Evolutionary conservation across 352 stramenopile species (phyloP).

Genomic region (Phytophthora brassicae): DNA sequence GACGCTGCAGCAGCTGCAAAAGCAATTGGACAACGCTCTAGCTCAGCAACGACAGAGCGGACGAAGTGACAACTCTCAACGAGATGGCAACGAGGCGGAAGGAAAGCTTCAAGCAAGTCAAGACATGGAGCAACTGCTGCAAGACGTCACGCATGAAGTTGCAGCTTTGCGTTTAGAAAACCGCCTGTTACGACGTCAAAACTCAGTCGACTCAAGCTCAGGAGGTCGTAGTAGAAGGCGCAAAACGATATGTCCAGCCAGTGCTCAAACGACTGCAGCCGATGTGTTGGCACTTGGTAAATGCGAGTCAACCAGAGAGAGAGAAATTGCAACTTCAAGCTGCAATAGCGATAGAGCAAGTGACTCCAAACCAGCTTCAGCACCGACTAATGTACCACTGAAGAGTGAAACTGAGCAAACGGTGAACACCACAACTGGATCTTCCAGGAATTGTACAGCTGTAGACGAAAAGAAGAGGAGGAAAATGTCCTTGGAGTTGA

Average conservation of each 20-base stretch:
- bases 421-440: not conserved
- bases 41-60: conserved; percentile 9
- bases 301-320: conserved; percentile 1
- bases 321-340: not conserved
- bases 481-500: conserved; percentile 27
- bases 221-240: conserved; percentile 16
- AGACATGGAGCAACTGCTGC: conserved; percentile 37
- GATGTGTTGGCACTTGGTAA: conserved; percentile 29
- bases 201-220: not conserved
- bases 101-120: conserved; percentile 10
- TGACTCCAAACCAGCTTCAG: conserved; percentile 6
- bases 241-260: conserved; percentile 19
- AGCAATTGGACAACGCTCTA: conserved; percentile 26
- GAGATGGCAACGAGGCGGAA: conserved; percentile 13
- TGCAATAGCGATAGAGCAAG: conserved; percentile 15
- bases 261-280: conserved; percentile 18
- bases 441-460: not conserved
- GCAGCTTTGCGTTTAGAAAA: conserved; percentile 43
- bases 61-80: not conserved
- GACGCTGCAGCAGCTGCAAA: conserved; percentile 28
- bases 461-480: conserved; percentile 13
- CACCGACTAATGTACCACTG: conserved; percentile 12
- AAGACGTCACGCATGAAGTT: conserved; percentile 38
- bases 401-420: conserved; percentile 11
- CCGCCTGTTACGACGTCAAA: conserved; percentile 33